Evolutionary conservation across 1,284 basidiomycete species (phyloP).

Genomic region (Malassezia cuniculi): DNA sequence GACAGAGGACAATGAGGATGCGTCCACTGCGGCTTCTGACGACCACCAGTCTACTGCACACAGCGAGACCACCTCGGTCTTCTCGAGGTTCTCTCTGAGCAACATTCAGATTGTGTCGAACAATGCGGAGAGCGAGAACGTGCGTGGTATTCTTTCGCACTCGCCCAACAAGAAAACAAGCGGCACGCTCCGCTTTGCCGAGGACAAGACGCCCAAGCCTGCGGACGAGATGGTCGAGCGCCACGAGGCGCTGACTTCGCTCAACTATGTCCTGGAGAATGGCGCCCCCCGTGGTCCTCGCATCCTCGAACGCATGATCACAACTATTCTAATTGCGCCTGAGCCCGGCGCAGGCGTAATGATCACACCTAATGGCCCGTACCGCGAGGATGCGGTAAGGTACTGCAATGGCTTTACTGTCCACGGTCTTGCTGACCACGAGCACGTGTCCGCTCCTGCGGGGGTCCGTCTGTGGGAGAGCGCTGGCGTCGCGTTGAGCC

Average conservation of each 20-base stretch:
- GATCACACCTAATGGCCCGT: conserved; percentile 23
- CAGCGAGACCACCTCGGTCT: not conserved
- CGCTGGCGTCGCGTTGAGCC: too few species aligned
- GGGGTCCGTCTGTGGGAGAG: too few species aligned
- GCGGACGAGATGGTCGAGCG: not conserved
- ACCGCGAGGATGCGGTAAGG: conserved; percentile 24
- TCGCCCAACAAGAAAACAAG: not conserved
- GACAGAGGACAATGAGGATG: conserved; percentile 5
- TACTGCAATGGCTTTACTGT: conserved; percentile 27
- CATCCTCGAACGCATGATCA: conserved; percentile 6
- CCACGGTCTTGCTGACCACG: conserved; percentile 25
- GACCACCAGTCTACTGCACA: not conserved
- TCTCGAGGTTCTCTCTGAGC: conserved; percentile 2
- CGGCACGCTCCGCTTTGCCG: conserved; percentile 7
- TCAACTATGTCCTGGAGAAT: not conserved
- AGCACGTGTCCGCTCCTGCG: conserved; percentile 22
- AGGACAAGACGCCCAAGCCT: not conserved
- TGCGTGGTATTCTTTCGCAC: conserved; percentile 7
- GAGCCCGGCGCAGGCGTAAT: conserved; percentile 7
- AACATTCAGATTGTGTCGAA: conserved; percentile 10
- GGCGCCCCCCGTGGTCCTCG: not conserved
- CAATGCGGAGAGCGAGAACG: not conserved
- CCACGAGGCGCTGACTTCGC: conserved; percentile 6
- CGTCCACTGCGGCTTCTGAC: conserved; percentile 9
- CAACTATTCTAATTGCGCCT: too few species aligned